Evolutionary conservation across 2,329 filamentous ascomycete species (phyloP), one percentile per base, ranked within the genome.

Genomic region (Beauveria sp.): DNA sequence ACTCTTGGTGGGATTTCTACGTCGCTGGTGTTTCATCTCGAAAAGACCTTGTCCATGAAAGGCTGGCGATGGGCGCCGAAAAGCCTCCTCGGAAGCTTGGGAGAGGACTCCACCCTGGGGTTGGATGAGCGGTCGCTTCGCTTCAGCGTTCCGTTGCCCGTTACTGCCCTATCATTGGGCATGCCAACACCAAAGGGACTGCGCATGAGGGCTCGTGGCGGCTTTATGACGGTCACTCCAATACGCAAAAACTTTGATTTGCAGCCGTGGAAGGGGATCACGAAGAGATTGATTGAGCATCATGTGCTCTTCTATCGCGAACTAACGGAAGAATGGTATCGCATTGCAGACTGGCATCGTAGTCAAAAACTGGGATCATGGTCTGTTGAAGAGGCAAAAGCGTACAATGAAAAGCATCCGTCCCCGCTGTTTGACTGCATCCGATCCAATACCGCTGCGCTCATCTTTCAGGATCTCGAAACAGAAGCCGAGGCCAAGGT

Each of bases 31-130:
- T 69, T 69, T 54, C 66, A 62, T 24, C 61, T 66, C 4, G 67
- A 71, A 5, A 63, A 67, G n/a, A 48, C 63, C 1, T 41, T 70
- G 2, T 43, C 62, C 37, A 41, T 64, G 3, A 57, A 59, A 5
- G 70, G 68, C 1, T 71, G 67, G 66, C 62, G 67, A 47, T 71
- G 70, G 69, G 70, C 68, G 4, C 67, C 68, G 0, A 63, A 56
- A 5, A 68, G 63, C 22, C 59, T 69, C 7, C 63, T 67, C 1
- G 61, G 62, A 5, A 64, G 65, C n/a, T 51, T 63, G 5, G 59
- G 61, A 2, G 48, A 64, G 3, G 66, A 68, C 10, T 57, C 64
- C 1, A 59, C 65, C 5, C 44, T 67, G 46, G 60, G 62, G 0
- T 24, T 64, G 2, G 63, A 66, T 55, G 63, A 67, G 37, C 62